A percentile compares a stretch with the other conserved stretches of the same genome.
Evolutionary conservation across 441 rosid species (phyloP).

Genomic region (Viola pubescens): DNA sequence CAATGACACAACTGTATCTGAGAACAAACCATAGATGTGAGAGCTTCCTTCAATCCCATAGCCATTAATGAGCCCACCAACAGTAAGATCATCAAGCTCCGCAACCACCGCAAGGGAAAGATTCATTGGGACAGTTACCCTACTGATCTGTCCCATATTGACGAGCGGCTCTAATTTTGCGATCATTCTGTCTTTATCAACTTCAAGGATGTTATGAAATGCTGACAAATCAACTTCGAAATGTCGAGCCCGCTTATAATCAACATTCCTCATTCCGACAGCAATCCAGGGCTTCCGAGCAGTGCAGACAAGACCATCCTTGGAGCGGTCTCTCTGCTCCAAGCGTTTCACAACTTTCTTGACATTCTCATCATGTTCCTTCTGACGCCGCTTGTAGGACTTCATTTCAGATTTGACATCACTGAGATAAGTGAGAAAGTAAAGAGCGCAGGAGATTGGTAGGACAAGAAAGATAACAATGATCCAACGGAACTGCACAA

Average conservation of each 20-base stretch:
- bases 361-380: constrained; percentile 91
- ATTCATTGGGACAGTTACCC: constrained; percentile 84
- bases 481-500: constrained; percentile 86
- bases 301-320: constrained; percentile 97
- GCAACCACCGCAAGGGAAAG: constrained; percentile 95
- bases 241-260: constrained; percentile 92
- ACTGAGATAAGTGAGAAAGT: constrained; percentile 83
- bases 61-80: constrained; percentile 97
- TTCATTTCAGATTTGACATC: constrained; percentile 84
- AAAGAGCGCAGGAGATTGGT: constrained; percentile 67
- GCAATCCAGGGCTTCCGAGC: constrained; percentile 99
- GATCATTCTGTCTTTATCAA: constrained; percentile 77
- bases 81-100: constrained; percentile 97
- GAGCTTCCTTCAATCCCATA: constrained; percentile 99
- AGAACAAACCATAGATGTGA: constrained; percentile 85
- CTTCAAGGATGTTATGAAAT: constrained; percentile 72
- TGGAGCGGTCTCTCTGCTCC: constrained; percentile 62
- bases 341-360: constrained; percentile 76
- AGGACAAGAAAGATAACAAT: constrained; percentile 83
- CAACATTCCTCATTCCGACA: constrained; percentile 98
- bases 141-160: constrained; percentile 93
- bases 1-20: constrained; percentile 93
- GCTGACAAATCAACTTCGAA: constrained; percentile 88
- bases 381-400: constrained; percentile 71
- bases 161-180: constrained; percentile 95